Conservation (phyloP, 768 basidiomycete genomes). For the Cystofilobasidium capitatum region DNA sequence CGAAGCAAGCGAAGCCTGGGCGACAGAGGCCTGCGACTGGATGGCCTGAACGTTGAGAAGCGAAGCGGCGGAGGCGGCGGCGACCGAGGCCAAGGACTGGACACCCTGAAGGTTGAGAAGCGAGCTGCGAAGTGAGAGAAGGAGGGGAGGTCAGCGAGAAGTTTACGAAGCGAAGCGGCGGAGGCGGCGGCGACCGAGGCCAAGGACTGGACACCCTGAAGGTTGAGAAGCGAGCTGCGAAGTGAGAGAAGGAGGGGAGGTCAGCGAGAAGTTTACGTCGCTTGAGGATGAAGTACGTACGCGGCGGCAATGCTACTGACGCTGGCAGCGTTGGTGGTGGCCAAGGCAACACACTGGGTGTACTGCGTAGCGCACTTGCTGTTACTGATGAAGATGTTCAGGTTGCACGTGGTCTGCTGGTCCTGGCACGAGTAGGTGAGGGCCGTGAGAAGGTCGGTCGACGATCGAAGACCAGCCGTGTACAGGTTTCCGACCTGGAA, state of each 20-base stretch:
- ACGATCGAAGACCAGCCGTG: neutral
- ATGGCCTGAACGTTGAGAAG: neutral
- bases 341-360: neutral
- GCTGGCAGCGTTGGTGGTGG: neutral
- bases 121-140: neutral
- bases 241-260: neutral
- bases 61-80: neutral
- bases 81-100: conserved; percentile 4
- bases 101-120: neutral
- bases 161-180: neutral
- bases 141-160: neutral
- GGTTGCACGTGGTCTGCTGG: neutral
- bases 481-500: too few relatives aligned
- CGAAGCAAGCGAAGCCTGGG: too few relatives aligned
- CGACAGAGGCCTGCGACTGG: neutral
- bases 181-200: neutral
- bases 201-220: neutral
- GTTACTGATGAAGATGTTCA: neutral
- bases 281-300: too few relatives aligned
- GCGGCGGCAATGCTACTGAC: neutral
- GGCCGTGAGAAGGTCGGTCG: neutral
- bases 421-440: conserved; percentile 5
- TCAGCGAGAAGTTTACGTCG: too few relatives aligned
- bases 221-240: neutral
- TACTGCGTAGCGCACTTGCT: neutral